Evolutionary conservation across 306 rosid species (phyloP), one percentile per base, ranked within the genome.

Genomic region (Cucumis sativus): DNA sequence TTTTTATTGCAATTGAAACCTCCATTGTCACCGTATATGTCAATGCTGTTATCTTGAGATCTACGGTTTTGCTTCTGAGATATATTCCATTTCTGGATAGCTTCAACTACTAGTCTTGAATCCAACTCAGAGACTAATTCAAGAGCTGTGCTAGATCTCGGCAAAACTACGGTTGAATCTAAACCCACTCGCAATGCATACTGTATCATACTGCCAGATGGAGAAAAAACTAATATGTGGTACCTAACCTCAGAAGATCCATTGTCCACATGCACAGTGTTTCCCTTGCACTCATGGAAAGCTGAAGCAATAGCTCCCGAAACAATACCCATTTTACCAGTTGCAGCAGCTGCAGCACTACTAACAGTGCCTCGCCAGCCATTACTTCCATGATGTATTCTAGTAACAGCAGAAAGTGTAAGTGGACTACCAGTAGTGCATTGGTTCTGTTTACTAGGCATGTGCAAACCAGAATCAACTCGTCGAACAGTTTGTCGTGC

Each of bases 261-360:
- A 81, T 79, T 82, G 55, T 88, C 96, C 80, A 76, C 66, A 69
- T 75, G 69, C n/a, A 68, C 72, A 82, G 84, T 71, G 75, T 85
- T 87, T 76, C 84, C 86, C 69, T 87, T 89, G 84, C 83, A 86
- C 74, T 82, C 80, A 68, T 84, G 88, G 85, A 96, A 96, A 77
- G 91, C 79, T 41, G 99, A 89, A 77, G 99, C 97, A 69, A 96
- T 77, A 62, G 98, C 98, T 54, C 92, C 97, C 7, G 91, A 86
- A 70, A 86, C 83, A 65, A 87, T 56, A 79, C 59, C 84, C 84
- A 80, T 82, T 84, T 90, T 85, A 61, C 99, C 98, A 6, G 97
- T 79, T 54, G 98, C 98, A 74, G 94, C 92, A 9, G 99, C 99
- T 17, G 99, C 97, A 76, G 99, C 99, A 68, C 98, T 96, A 79